These are phyloP conservation scores for Calendula officinalis DNA, from an alignment of 129 eudicot genomes.

Conservation along the genomic window DNA sequence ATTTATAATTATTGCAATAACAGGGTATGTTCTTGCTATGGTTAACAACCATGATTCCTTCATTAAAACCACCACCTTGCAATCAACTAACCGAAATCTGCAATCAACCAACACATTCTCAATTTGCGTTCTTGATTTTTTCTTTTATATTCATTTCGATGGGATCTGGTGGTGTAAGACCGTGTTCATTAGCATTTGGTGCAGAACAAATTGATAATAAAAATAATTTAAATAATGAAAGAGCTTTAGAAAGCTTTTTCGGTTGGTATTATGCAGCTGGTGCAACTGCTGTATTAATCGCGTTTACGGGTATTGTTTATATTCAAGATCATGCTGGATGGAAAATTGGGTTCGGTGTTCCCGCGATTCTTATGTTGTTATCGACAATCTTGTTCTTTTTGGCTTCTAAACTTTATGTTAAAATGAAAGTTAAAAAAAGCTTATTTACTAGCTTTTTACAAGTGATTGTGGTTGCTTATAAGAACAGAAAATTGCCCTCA, in stretches of 20 bases:
- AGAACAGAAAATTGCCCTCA: slow-evolving; percentile 34
- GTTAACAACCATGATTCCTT: slow-evolving; percentile 74
- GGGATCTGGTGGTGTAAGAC: slow-evolving; percentile 90
- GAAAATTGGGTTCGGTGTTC: slow-evolving; percentile 79
- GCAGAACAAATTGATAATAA: slow-evolving; percentile 70
- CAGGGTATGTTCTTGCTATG: slow-evolving; percentile 77
- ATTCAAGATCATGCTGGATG: slow-evolving; percentile 85
- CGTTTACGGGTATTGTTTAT: slow-evolving; percentile 73
- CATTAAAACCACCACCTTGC: slow-evolving; percentile 65
- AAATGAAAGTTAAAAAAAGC: slow-evolving; percentile 44
- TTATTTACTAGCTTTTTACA: slow-evolving; percentile 40
- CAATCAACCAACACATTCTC: slow-evolving; percentile 50
- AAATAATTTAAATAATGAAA: slow-evolving; percentile 43
- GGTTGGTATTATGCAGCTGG: slow-evolving; percentile 79
- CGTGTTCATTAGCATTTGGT: slow-evolving; percentile 85
- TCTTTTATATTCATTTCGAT: slow-evolving; percentile 71
- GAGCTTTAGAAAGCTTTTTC: slow-evolving; percentile 63
- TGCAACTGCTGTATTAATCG: slow-evolving; percentile 51
- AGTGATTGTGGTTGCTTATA: slow-evolving; percentile 42
- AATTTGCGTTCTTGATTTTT: slow-evolving; percentile 47
- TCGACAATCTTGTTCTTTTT: slow-evolving; percentile 55
- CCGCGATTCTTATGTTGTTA: slow-evolving; percentile 67
- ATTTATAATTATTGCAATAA: background rate
- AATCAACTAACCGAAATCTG: slow-evolving; percentile 41
- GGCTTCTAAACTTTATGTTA: slow-evolving; percentile 67